Percentiles rank a stretch among this genome's conserved stretches.
Evolutionary conservation across 257 asterid genomes (phyloP).

Genomic region (Echites panduratus): DNA sequence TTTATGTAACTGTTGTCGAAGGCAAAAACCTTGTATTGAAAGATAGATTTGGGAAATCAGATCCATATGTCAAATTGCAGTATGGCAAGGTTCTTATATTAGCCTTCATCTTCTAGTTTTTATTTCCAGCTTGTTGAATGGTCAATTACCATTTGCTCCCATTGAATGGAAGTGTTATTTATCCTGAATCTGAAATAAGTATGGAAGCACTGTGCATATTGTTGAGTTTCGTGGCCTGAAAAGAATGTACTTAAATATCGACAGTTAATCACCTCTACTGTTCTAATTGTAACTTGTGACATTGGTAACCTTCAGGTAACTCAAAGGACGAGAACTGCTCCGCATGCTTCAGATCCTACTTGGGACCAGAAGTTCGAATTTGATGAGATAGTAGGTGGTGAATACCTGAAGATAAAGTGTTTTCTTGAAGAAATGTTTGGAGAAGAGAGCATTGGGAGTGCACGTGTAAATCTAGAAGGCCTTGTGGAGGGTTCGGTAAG

Average conservation of each 20-base stretch:
- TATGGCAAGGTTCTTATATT: constrained; percentile 73
- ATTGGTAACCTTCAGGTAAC: constrained; percentile 37
- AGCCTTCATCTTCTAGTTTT: constrained; percentile 8
- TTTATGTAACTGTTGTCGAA: constrained; percentile 57
- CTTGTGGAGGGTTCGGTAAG: constrained; percentile 71
- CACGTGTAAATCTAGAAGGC: constrained; percentile 95
- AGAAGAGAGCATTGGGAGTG: constrained; percentile 93
- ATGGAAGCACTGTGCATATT: neutral
- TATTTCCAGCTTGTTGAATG: neutral
- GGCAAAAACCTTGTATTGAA: constrained; percentile 71
- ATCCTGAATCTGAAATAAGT: neutral
- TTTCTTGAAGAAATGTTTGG: constrained; percentile 68
- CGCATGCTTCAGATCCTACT: constrained; percentile 58
- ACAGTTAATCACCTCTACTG: neutral
- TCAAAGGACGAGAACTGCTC: constrained; percentile 56
- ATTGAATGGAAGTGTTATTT: neutral
- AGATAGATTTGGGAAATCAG: constrained; percentile 72
- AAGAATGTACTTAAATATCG: neutral
- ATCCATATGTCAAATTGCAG: constrained; percentile 73
- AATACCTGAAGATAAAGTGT: constrained; percentile 77
- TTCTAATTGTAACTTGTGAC: neutral
- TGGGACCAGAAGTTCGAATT: constrained; percentile 95
- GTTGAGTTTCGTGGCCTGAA: neutral
- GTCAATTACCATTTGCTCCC: neutral
- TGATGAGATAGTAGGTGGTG: constrained; percentile 87